A percentile compares a stretch with the other conserved stretches of the same genome.
These are phyloP conservation scores for Thymus mandschuricus DNA, from an alignment of 257 asterid genomes.

Conservation along the genomic window DNA sequence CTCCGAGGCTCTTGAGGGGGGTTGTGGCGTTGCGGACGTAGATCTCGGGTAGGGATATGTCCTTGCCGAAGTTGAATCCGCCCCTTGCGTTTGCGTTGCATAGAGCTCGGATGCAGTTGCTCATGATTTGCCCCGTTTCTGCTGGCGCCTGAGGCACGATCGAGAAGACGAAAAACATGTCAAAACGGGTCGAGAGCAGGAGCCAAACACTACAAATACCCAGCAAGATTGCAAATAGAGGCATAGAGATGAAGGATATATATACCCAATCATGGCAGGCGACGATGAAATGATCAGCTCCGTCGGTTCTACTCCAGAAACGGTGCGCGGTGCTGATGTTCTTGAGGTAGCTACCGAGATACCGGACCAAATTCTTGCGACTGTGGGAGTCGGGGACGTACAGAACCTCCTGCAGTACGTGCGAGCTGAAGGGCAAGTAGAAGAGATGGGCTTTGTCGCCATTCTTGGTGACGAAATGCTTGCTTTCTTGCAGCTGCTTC, in stretches of 20 bases:
- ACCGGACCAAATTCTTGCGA: slow-evolving; percentile 48
- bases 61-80: slow-evolving; percentile 66
- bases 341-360: slow-evolving; percentile 54
- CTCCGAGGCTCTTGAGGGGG: slow-evolving; percentile 50
- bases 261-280: slow-evolving; percentile 93
- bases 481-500: slow-evolving; percentile 65
- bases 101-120: slow-evolving; percentile 62
- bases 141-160: slow-evolving; percentile 60
- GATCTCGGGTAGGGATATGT: slow-evolving; percentile 71
- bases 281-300: slow-evolving; percentile 78
- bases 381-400: slow-evolving; percentile 71
- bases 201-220: no score
- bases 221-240: no score
- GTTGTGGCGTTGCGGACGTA: slow-evolving; percentile 36
- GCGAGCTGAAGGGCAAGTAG: slow-evolving; percentile 79
- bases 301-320: slow-evolving; percentile 68
- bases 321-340: slow-evolving; percentile 51
- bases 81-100: slow-evolving; percentile 70
- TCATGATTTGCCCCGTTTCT: slow-evolving; percentile 68
- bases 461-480: slow-evolving; percentile 51
- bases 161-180: not conserved
- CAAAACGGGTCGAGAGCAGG: no score
- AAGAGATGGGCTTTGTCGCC: slow-evolving; percentile 66
- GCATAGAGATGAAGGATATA: no score
- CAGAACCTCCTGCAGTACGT: slow-evolving; percentile 46